A percentile compares a stretch with the other conserved stretches of the same genome.
Conservation (phyloP, 441 rosid species). For the Hura crepitans region DNA sequence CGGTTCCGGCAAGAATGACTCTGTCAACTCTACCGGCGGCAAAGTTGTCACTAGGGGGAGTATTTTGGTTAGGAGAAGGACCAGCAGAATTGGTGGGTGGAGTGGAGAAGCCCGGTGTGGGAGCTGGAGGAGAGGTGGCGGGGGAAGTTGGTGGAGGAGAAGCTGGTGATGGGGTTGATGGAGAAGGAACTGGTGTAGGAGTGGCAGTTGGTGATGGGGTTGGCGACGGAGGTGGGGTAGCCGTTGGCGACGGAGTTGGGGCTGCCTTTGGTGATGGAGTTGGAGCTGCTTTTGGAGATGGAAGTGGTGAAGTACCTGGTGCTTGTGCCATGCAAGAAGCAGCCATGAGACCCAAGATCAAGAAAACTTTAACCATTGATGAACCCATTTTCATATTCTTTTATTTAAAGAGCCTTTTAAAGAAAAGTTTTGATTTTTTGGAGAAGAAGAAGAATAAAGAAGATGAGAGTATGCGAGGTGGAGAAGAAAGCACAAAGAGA, state of each 20-base stretch:
- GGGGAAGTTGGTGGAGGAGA: constrained; percentile 18
- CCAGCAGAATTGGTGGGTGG: constrained; percentile 5
- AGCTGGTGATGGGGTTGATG: constrained; percentile 28
- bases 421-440: background rate
- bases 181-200: constrained; percentile 30
- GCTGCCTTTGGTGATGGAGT: constrained; percentile 33
- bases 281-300: constrained; percentile 35
- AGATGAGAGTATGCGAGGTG: background rate
- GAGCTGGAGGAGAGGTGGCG: constrained; percentile 34
- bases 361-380: constrained; percentile 34
- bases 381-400: constrained; percentile 39
- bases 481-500: background rate
- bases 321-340: constrained; percentile 66
- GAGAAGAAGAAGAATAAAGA: constrained; percentile 11
- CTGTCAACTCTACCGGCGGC: constrained; percentile 34
- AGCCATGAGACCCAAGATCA: constrained; percentile 53
- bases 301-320: constrained; percentile 48
- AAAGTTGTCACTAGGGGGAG: constrained; percentile 42
- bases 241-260: constrained; percentile 22
- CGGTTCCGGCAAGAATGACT: constrained; percentile 38
- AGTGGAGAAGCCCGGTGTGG: background rate
- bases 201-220: constrained; percentile 33
- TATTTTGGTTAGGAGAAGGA: constrained; percentile 15
- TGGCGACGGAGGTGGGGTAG: constrained; percentile 31
- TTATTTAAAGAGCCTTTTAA: background rate